Percentiles rank a stretch among this genome's conserved stretches.
These are phyloP conservation scores for Eucalyptus polyanthemos DNA, from an alignment of 345 rosid genomes.

Conservation along the genomic window DNA sequence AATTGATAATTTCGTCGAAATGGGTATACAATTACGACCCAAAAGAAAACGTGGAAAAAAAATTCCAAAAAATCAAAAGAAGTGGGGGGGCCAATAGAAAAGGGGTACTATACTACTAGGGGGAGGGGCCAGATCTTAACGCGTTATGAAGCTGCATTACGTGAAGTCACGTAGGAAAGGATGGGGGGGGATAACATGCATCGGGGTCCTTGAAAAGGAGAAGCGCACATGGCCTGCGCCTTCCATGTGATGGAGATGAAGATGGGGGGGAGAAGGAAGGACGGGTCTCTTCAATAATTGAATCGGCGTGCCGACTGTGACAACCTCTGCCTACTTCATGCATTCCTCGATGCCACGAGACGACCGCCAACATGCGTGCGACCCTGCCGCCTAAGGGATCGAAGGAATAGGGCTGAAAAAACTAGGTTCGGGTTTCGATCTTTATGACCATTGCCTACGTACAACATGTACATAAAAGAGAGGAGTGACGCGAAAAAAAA, in stretches of 20 bases:
- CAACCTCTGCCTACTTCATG: neutral
- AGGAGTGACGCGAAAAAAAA: neutral
- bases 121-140: neutral
- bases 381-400: neutral
- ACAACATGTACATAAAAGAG: neutral
- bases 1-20: neutral
- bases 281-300: neutral
- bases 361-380: neutral
- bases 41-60: neutral
- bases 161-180: neutral
- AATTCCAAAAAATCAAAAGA: fast-evolving
- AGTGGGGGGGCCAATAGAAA: too few relatives aligned
- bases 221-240: neutral
- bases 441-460: neutral
- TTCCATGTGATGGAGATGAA: neutral
- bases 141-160: neutral
- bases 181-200: neutral
- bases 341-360: neutral
- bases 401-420: neutral
- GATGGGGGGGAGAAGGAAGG: neutral
- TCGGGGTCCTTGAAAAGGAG: neutral
- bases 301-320: neutral
- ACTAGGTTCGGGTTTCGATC: fast-evolving
- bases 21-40: neutral
- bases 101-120: neutral